Evolutionary conservation across 2,329 filamentous ascomycete genomes (phyloP), one percentile per base, ranked within the genome.

Genomic region (Claviceps humidiphila): DNA sequence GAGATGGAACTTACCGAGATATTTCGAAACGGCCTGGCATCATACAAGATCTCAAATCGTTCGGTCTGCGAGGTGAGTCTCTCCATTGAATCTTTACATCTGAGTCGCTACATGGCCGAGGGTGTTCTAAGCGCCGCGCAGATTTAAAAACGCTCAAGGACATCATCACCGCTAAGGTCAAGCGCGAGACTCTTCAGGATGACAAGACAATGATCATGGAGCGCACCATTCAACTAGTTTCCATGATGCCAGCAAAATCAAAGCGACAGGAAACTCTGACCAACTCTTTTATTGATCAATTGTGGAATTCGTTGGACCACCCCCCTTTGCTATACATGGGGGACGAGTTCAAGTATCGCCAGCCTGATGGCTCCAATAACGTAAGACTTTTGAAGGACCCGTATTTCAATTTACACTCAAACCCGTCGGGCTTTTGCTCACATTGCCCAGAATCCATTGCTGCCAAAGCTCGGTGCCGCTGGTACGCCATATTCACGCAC

Each of bases 181-280:
- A 78, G 58, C 82, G 84, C 1, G 74, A 76, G 53, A 71, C 78
- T 47, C 71, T 83, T 11, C 67, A 80, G 5, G 82, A 91, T 59
- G 87, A 91, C 69, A 86, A 85, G 68, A 85, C 82, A 1, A 85
- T 87, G 74, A 71, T 88, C 45, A 87, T 89, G 80, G 85, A 89
- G 65, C 74, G 79, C 7, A 74, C 84, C 5, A 87, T 89, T 55
- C 78, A 83, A 70, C 72, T 89, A 16, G 83, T 87, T 5, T 75
- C 82, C 13, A 77, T 76, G 37, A 71, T 89, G 38, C 83, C 82
- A 1, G 68, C 75, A 49, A 71, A 76, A 51, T 88, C 84, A 1
- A 77, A 77, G 58, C 73, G 76, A 26, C 74, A 84, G 9, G 71
- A 75, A 43, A 69, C 81, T 50, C 70, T 89, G 47, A 88, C 85